These are phyloP conservation scores for Hyaloscypha hepaticicola DNA, from an alignment of 495 filamentous ascomycete species.

Conservation along the genomic window DNA sequence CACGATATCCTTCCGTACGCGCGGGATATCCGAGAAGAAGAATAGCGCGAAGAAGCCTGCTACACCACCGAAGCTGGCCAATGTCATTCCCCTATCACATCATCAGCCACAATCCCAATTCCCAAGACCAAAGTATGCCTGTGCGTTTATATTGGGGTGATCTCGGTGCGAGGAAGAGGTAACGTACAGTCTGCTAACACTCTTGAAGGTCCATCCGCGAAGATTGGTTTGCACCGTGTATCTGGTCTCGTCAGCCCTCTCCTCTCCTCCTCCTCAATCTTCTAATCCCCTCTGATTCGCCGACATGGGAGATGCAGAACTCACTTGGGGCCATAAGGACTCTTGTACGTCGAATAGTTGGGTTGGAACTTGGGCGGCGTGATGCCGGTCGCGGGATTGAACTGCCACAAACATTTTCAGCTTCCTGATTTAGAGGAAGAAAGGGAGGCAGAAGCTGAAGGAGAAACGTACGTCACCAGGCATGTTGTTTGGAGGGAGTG, in stretches of 20 bases:
- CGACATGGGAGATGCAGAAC: constrained; percentile 13
- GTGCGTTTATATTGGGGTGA: background rate
- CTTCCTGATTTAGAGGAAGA: background rate
- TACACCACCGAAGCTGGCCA: constrained; percentile 57
- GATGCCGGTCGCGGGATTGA: constrained; percentile 19
- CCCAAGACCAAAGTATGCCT: background rate
- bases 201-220: constrained; percentile 49
- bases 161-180: background rate
- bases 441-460: constrained; percentile 17
- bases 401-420: constrained; percentile 5
- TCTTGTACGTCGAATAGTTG: constrained; percentile 39
- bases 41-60: constrained; percentile 64
- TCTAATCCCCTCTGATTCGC: background rate
- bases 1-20: constrained; percentile 64
- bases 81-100: constrained; percentile 50
- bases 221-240: constrained; percentile 50
- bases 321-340: constrained; percentile 46
- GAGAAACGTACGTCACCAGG: constrained; percentile 9
- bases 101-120: constrained; percentile 6
- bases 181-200: constrained; percentile 51
- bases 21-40: constrained; percentile 70
- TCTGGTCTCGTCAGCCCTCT: constrained; percentile 37
- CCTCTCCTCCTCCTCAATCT: background rate
- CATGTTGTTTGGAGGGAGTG: constrained; percentile 5
- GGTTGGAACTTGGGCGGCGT: constrained; percentile 7